Evolutionary conservation across 345 rosid species (phyloP), one percentile per base, ranked within the genome.

Genomic region (thale cress (Arabidopsis thaliana)): DNA sequence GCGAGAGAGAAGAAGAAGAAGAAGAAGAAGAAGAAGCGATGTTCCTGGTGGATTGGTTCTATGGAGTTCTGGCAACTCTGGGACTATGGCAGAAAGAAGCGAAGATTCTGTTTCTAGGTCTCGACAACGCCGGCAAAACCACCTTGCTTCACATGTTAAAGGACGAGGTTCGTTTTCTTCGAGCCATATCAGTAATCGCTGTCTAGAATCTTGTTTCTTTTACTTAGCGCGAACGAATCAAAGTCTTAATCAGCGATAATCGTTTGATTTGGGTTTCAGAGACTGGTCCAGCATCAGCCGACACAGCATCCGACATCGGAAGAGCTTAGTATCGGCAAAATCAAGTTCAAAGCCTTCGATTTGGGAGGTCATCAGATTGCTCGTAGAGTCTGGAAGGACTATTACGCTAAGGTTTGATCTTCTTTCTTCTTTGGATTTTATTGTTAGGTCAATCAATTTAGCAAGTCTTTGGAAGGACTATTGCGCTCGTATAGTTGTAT

Each of bases 291-390:
- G 72, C 93, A 89, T 78, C 96, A 89, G 82, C 96, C 93, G 23
- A 89, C 93, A 2, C 93, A 88, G 81, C 85, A 88, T 79, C 91
- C 96, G 1, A 88, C 96, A 13, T 90, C 96, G 0, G 48, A 42
- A 42, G 48, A 42, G n/a, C 48, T 42, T 1, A 42, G 48, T 13
- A 42, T 42, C 48, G 48, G 48, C 48, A 42, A 42, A 42, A 42
- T 45, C 55, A 88, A 87, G 87, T 90, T 88, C 77, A 90, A 90
- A 70, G 94, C 93, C 0, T 87, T 90, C 46, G 97, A 91, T 76
- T 85, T 91, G 81, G 93, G 96, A 7, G 91, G 96, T 28, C 96
- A 90, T 79, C 93, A 90, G 86, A 88, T 90, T 68, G 96, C 93
- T 52, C 90, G 96, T 13, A 70, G 93, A 74, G 93, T 88, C 50